Evolutionary conservation across 2,329 filamentous ascomycete species (phyloP).

Genomic region (Magnaporthiopsis incrustans): DNA sequence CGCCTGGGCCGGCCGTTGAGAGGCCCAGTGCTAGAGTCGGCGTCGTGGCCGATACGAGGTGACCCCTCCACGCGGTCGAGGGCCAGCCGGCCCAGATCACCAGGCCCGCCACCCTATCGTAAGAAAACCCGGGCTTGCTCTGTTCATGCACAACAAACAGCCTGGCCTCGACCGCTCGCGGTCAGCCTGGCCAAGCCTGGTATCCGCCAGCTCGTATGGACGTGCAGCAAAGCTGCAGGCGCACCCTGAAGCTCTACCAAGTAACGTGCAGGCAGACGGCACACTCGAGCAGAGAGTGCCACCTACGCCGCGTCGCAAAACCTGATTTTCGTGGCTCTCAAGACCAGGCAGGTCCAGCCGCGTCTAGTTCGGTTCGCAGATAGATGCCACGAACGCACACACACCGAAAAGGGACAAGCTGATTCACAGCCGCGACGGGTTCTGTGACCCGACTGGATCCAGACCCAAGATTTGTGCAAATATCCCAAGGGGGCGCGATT

Average conservation of each 20-base stretch:
- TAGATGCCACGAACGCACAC: background rate
- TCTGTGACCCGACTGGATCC: background rate
- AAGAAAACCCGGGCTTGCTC: background rate
- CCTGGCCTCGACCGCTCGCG: too few relatives aligned
- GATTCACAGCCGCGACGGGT: background rate
- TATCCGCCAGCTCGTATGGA: background rate
- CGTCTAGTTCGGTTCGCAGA: background rate
- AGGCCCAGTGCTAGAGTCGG: background rate
- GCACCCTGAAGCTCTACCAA: too few relatives aligned
- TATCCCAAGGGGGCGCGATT: background rate
- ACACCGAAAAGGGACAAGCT: background rate
- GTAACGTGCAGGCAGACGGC: too few relatives aligned
- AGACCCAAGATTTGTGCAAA: background rate
- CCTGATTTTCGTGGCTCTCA: background rate
- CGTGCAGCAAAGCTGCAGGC: too few relatives aligned
- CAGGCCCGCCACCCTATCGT: background rate
- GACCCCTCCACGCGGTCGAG: background rate
- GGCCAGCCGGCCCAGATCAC: background rate
- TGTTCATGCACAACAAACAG: background rate
- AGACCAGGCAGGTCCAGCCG: background rate
- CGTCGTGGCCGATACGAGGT: background rate
- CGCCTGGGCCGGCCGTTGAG: too few relatives aligned
- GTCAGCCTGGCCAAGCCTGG: background rate
- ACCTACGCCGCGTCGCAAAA: background rate
- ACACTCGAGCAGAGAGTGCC: background rate